phyloP scores from a whole-genome alignment of 2,329 filamentous ascomycete genomes.

The Macrophomina pseudophaseolina region DNA sequence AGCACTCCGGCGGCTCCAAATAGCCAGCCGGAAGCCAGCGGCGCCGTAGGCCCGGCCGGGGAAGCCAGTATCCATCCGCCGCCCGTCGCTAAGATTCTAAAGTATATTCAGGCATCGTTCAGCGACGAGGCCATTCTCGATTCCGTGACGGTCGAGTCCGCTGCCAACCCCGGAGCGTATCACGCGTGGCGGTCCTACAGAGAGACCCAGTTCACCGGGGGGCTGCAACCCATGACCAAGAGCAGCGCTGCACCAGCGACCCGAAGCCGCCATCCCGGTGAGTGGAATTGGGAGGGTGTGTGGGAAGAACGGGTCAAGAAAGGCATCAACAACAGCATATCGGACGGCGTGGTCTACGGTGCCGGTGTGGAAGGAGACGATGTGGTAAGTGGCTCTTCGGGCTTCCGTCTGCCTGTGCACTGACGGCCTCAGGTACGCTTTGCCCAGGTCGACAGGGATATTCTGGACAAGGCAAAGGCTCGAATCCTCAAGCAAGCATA shows the following conservation, averaged over 20 bases:
- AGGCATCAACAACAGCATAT: constrained; percentile 75
- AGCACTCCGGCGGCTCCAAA: constrained; percentile 30
- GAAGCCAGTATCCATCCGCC: constrained; percentile 27
- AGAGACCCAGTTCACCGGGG: constrained; percentile 22
- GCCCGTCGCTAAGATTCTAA: constrained; percentile 63
- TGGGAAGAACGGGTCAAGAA: constrained; percentile 90
- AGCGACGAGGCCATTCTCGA: constrained; percentile 79
- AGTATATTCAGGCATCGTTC: constrained; percentile 84
- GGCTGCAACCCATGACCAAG: constrained; percentile 20
- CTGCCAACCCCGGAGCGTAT: constrained; percentile 90
- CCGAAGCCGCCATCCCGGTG: constrained; percentile 69
- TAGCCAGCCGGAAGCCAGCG: constrained; percentile 8
- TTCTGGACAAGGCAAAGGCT: constrained; percentile 38
- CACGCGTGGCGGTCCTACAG: constrained; percentile 86
- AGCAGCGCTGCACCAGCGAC: constrained; percentile 39
- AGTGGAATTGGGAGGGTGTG: constrained; percentile 98
- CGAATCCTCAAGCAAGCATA: constrained; percentile 17
- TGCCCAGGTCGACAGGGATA: constrained; percentile 41
- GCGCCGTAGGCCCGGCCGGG: constrained; percentile 27
- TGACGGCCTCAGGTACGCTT: constrained; percentile 43
- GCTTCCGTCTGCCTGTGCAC: no score
- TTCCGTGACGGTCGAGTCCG: constrained; percentile 76
- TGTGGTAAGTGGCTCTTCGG: constrained; percentile 58
- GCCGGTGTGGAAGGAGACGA: constrained; percentile 68
- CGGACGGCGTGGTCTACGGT: constrained; percentile 80